Percentiles rank a stretch among this genome's conserved stretches.
Conservation (phyloP, 352 stramenopile species). For the Globisporangium paroecandrum region DNA sequence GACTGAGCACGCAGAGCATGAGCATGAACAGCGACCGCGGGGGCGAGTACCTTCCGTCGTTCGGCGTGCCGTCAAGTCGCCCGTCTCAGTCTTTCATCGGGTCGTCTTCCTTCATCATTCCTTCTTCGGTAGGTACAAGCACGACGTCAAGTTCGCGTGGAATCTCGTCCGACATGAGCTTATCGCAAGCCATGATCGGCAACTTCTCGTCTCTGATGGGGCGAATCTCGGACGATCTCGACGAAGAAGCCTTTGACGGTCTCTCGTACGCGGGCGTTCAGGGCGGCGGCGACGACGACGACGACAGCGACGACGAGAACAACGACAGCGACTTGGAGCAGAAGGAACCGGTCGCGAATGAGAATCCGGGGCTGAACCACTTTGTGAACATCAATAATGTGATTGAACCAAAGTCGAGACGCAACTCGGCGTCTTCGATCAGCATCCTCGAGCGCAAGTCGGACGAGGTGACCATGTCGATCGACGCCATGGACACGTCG, state of each 20-base stretch:
- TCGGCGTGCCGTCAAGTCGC: constrained; percentile 30
- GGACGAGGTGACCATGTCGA: constrained; percentile 17
- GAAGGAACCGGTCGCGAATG: neutral
- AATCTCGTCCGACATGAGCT: constrained; percentile 57
- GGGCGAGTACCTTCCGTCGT: constrained; percentile 21
- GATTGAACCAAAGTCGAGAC: constrained; percentile 2
- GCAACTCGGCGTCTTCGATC: constrained; percentile 19
- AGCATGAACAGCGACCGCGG: constrained; percentile 30
- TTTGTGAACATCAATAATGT: constrained; percentile 17
- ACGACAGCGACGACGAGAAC: constrained; percentile 22
- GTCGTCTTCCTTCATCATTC: constrained; percentile 13
- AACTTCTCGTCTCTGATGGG: constrained; percentile 70
- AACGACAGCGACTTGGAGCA: constrained; percentile 20
- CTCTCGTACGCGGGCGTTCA: constrained; percentile 20
- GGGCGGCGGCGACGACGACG: constrained; percentile 16
- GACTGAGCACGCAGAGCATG: constrained; percentile 23
- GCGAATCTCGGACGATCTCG: constrained; percentile 49
- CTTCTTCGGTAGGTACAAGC: neutral
- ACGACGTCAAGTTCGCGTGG: constrained; percentile 24
- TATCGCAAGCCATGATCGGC: constrained; percentile 68
- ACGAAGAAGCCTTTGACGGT: constrained; percentile 44
- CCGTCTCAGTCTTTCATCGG: constrained; percentile 50
- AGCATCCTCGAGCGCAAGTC: constrained; percentile 23
- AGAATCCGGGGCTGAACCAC: constrained; percentile 7
- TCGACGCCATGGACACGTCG: constrained; percentile 23